Percentiles rank a stretch among this genome's conserved stretches.
Conservation (phyloP, 2,329 filamentous ascomycete species). For the Aspergillus ruber region DNA sequence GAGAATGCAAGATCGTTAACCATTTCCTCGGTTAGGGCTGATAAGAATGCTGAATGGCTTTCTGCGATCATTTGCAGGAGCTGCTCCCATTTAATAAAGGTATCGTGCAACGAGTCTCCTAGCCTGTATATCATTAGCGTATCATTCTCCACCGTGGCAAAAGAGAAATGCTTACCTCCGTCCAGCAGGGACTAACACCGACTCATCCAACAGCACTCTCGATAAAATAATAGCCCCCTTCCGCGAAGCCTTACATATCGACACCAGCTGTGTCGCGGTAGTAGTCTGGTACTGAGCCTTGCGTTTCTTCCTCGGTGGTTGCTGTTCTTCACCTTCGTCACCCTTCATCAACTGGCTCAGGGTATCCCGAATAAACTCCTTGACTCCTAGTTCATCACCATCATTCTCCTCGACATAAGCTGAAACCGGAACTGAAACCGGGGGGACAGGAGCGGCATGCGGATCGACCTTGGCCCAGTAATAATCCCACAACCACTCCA, state of each 20-base stretch:
- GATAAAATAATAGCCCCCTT: conserved; percentile 16
- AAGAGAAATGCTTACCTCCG: conserved; percentile 21
- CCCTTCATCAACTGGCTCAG: conserved; percentile 12
- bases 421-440: neutral
- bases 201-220: conserved; percentile 21
- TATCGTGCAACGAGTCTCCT: conserved; percentile 20
- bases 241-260: conserved; percentile 19
- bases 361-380: conserved; percentile 10
- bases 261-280: conserved; percentile 19
- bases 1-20: conserved; percentile 27
- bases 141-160: neutral
- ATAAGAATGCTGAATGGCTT: conserved; percentile 29
- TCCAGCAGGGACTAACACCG: conserved; percentile 18
- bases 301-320: conserved; percentile 21
- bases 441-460: conserved; percentile 6
- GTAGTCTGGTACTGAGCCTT: conserved; percentile 17
- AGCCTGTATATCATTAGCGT: conserved; percentile 12
- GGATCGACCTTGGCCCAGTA: conserved; percentile 63
- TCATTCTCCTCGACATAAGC: conserved; percentile 3
- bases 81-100: conserved; percentile 30
- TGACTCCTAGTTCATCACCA: conserved; percentile 9
- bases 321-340: conserved; percentile 4
- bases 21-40: conserved; percentile 34
- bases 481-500: conserved; percentile 82
- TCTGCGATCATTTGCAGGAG: conserved; percentile 32